These are phyloP conservation scores for Trichoderma brevicompactum DNA, from an alignment of 2,329 filamentous ascomycete species.

Conservation along the genomic window DNA sequence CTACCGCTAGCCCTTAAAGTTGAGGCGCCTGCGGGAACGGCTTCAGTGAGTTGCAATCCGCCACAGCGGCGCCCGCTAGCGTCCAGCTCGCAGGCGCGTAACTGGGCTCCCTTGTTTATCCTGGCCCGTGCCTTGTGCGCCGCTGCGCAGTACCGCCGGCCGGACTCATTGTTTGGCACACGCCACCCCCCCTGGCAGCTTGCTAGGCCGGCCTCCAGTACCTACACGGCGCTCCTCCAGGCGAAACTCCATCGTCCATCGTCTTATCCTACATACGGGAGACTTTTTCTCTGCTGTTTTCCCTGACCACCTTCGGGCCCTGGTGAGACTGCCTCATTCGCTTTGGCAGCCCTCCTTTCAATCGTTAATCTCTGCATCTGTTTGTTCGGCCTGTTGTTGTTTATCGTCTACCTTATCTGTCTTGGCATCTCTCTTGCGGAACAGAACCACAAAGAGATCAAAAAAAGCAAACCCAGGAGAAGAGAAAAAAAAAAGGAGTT, in stretches of 20 bases:
- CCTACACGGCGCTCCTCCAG: constrained; percentile 13
- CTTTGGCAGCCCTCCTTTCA: constrained; percentile 54
- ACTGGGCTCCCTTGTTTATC: constrained; percentile 22
- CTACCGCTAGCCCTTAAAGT: constrained; percentile 5
- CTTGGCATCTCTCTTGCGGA: constrained; percentile 7
- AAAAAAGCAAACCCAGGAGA: constrained; percentile 8
- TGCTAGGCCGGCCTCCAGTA: neutral
- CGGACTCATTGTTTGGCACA: constrained; percentile 17
- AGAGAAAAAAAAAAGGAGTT: constrained; percentile 21
- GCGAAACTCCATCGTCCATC: constrained; percentile 25
- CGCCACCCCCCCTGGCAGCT: constrained; percentile 1
- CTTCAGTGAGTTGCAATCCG: constrained; percentile 23
- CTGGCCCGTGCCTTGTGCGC: constrained; percentile 13
- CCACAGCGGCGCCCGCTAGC: constrained; percentile 29
- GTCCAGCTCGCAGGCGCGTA: constrained; percentile 1
- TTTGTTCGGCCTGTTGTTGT: constrained; percentile 24
- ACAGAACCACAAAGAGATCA: neutral
- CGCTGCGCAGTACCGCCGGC: constrained; percentile 2
- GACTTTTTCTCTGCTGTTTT: constrained; percentile 21
- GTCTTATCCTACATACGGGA: constrained; percentile 23
- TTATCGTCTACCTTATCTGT: constrained; percentile 29
- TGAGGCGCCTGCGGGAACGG: constrained; percentile 21
- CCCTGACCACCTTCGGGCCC: constrained; percentile 30
- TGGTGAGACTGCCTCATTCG: constrained; percentile 58
- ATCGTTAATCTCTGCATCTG: constrained; percentile 42